These are phyloP conservation scores for Cladosporium sp. DNA, from an alignment of 2,329 filamentous ascomycete species.

Conservation along the genomic window DNA sequence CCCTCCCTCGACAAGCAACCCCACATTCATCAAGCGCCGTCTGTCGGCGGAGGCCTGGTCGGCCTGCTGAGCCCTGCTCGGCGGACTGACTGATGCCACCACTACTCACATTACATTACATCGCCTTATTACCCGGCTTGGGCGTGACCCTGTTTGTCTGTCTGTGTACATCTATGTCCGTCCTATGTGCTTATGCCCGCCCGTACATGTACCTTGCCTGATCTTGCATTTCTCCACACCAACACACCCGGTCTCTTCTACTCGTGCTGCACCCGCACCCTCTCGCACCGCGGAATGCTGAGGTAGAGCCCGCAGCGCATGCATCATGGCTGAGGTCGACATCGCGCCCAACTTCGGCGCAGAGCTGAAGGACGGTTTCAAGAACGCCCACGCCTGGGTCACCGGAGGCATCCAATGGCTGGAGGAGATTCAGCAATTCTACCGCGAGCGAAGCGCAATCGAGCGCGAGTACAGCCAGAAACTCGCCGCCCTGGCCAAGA, in stretches of 20 bases:
- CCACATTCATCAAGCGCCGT: no score
- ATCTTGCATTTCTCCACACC: no score
- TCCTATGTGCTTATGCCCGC: neutral
- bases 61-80: no score
- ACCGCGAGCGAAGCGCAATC: conserved; percentile 86
- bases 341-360: conserved; percentile 81
- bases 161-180: no score
- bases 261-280: neutral
- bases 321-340: conserved; percentile 73
- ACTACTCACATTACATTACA: no score
- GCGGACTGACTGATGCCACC: no score
- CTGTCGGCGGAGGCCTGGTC: no score
- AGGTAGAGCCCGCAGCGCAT: neutral
- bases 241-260: neutral
- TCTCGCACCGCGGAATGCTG: neutral
- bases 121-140: neutral
- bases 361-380: conserved; percentile 98
- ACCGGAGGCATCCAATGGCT: conserved; percentile 87
- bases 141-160: neutral
- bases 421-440: conserved; percentile 95
- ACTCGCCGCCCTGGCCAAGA: conserved; percentile 81
- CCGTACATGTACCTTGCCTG: neutral
- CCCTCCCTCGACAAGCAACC: neutral
- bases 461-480: conserved; percentile 96
- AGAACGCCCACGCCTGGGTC: conserved; percentile 87